Evolutionary conservation across 1,284 basidiomycete species (phyloP).

Genomic region (Malassezia globosa): DNA sequence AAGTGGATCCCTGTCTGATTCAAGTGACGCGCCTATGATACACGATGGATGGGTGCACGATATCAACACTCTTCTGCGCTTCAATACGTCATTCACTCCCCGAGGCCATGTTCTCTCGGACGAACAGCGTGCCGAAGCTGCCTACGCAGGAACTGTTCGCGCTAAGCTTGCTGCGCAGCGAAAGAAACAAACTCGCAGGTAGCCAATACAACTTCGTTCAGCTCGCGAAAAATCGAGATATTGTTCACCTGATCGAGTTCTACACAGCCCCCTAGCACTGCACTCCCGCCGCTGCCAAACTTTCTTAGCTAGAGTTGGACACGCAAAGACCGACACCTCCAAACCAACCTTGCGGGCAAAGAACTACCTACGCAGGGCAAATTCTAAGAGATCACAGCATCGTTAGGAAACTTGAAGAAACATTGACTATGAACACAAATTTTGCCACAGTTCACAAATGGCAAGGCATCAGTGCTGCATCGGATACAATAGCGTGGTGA

Average conservation of each 20-base stretch:
- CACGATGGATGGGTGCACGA: conserved; percentile 91
- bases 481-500: too few species aligned
- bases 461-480: too few species aligned
- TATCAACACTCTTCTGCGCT: conserved; percentile 58
- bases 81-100: conserved; percentile 39
- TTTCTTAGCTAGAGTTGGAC: too few species aligned
- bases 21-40: conserved; percentile 52
- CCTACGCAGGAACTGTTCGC: conserved; percentile 1
- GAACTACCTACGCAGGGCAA: too few species aligned
- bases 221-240: too few species aligned
- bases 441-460: too few species aligned
- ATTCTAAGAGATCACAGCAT: neutral
- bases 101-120: neutral
- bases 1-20: conserved; percentile 15
- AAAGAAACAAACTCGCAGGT: neutral
- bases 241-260: too few species aligned
- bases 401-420: neutral
- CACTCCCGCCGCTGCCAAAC: too few species aligned
- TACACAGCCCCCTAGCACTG: too few species aligned
- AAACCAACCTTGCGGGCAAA: too few species aligned
- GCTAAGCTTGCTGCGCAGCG: neutral
- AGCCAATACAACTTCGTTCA: too few species aligned
- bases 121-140: neutral
- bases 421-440: conserved; percentile 12
- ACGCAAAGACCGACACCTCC: too few species aligned